phyloP scores from a whole-genome alignment of 1,284 basidiomycete genomes.

The Boletus holoroseus region DNA sequence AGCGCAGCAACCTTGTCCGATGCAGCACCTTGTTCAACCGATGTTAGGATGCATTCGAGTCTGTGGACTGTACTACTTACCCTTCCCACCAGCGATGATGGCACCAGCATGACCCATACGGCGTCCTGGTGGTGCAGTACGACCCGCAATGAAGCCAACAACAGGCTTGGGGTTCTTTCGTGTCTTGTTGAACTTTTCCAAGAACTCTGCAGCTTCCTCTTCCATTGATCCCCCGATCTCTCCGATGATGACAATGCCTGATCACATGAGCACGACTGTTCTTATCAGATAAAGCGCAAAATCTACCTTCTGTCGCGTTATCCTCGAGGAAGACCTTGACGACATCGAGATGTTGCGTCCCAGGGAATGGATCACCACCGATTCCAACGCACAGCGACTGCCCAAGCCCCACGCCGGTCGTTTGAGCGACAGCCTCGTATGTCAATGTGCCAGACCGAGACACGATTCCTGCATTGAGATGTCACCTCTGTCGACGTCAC shows the following conservation, averaged over 20 bases:
- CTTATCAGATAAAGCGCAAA: not conserved
- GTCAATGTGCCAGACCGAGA: conserved; percentile 94
- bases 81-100: conserved; percentile 97
- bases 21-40: conserved; percentile 63
- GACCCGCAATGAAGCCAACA: conserved; percentile 96
- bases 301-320: conserved; percentile 78
- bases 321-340: conserved; percentile 96
- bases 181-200: conserved; percentile 91
- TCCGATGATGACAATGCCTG: conserved; percentile 93
- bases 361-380: conserved; percentile 98
- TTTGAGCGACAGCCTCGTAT: conserved; percentile 91
- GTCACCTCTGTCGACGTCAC: not conserved
- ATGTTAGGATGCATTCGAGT: not conserved
- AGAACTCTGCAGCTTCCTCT: conserved; percentile 96
- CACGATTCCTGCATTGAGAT: conserved; percentile 70
- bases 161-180: conserved; percentile 88
- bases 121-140: conserved; percentile 94
- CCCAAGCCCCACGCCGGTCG: conserved; percentile 92
- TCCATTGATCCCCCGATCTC: conserved; percentile 99
- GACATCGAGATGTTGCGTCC: conserved; percentile 92
- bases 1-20: conserved; percentile 95
- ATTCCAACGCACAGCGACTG: conserved; percentile 97
- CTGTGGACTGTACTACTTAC: conserved; percentile 35
- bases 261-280: conserved; percentile 27
- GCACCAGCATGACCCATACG: conserved; percentile 99